Percentiles rank a stretch among this genome's conserved stretches.
Conservation (phyloP, 2,329 filamentous ascomycete genomes). For the Boeremia lycopersici region DNA sequence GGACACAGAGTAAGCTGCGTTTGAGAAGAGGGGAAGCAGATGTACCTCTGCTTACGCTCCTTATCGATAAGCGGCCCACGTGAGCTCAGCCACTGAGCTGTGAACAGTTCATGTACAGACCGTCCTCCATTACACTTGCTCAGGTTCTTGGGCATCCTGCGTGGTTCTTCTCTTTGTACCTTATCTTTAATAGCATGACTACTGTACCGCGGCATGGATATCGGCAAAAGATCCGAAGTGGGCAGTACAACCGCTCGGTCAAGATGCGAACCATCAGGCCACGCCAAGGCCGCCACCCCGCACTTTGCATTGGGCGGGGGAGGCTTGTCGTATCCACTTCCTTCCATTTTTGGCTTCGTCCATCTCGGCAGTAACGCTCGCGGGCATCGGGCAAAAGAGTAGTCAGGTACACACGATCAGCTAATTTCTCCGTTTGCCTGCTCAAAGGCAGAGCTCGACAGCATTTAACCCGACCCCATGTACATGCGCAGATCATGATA, state of each 20-base stretch:
- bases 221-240: background rate
- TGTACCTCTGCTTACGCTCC: background rate
- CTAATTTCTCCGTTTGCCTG: slow-evolving; percentile 13
- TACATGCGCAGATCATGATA: slow-evolving; percentile 4
- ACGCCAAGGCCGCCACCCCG: slow-evolving; percentile 32
- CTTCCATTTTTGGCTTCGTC: slow-evolving; percentile 12
- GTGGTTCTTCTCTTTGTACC: no score
- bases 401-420: slow-evolving; percentile 10
- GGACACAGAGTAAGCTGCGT: background rate
- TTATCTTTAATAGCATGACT: no score
- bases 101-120: background rate
- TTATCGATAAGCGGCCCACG: background rate
- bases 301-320: slow-evolving; percentile 23
- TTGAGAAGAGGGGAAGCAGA: background rate
- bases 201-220: no score
- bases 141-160: no score
- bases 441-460: background rate
- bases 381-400: slow-evolving; percentile 13
- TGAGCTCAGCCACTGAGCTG: background rate
- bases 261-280: slow-evolving; percentile 1
- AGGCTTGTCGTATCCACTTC: slow-evolving; percentile 19
- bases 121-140: no score
- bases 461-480: slow-evolving; percentile 8
- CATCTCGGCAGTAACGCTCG: background rate
- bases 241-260: slow-evolving; percentile 2